These are phyloP conservation scores for Paramecium bursaria DNA, from an alignment of 73 alveolate genomes.

Conservation along the genomic window DNA sequence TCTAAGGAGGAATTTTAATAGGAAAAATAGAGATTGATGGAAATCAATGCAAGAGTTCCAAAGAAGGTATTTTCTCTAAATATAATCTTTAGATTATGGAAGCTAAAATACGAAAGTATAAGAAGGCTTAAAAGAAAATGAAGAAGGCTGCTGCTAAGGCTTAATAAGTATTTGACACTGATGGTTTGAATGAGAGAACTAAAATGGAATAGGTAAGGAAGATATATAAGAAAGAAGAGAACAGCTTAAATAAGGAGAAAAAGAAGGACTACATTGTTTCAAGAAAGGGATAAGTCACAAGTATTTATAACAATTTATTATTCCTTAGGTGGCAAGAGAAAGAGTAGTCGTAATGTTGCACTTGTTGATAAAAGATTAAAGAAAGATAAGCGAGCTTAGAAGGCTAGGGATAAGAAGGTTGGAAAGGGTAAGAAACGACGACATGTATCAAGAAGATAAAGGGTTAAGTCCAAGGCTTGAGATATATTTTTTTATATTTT, in stretches of 20 bases:
- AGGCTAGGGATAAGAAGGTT: conserved; percentile 78
- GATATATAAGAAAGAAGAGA: conserved; percentile 88
- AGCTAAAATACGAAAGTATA: conserved; percentile 95
- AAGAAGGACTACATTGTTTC: conserved; percentile 87
- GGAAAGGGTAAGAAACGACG: conserved; percentile 55
- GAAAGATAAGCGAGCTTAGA: conserved; percentile 88
- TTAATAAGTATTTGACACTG: conserved; percentile 87
- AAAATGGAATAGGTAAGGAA: conserved; percentile 91
- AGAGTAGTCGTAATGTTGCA: conserved; percentile 78
- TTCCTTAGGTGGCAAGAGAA: conserved; percentile 72
- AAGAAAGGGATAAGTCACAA: conserved; percentile 67
- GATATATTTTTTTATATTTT: too few species aligned
- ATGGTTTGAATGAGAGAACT: conserved; percentile 88
- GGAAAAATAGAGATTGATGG: conserved; percentile 89
- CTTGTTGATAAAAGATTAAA: conserved; percentile 94
- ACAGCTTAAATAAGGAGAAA: conserved; percentile 79
- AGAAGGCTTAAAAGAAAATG: conserved; percentile 85
- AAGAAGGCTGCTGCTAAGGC: conserved; percentile 92
- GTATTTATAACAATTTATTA: conserved; percentile 61
- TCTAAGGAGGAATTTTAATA: conserved; percentile 87
- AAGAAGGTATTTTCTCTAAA: conserved; percentile 75
- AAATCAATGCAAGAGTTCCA: conserved; percentile 92
- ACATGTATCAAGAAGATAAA: conserved; percentile 42
- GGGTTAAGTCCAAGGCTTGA: conserved; percentile 46
- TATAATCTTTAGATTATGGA: conserved; percentile 73